Percentiles rank a stretch among this genome's conserved stretches.
Conservation (phyloP, 495 filamentous ascomycete genomes). For the Collariella sp. region DNA sequence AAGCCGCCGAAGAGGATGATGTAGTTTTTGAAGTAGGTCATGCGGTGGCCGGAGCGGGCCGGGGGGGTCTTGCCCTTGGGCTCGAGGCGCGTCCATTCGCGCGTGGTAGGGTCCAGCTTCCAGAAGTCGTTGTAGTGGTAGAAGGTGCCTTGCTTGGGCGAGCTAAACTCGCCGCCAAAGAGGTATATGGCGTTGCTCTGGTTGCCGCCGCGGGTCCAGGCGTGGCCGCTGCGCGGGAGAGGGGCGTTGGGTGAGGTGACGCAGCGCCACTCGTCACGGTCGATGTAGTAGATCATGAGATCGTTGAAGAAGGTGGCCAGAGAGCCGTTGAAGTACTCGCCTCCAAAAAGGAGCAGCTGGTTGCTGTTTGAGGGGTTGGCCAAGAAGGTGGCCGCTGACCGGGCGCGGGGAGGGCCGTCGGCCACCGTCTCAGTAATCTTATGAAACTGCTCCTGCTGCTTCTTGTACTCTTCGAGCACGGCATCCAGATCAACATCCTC, state of each 20-base stretch:
- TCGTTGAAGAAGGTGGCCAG: conserved; percentile 59
- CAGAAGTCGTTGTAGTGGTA: conserved; percentile 99
- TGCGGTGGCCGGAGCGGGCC: conserved; percentile 84
- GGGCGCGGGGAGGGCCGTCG: conserved; percentile 63
- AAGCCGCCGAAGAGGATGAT: conserved; percentile 51
- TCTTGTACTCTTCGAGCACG: conserved; percentile 86
- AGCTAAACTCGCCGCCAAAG: conserved; percentile 67
- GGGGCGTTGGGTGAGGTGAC: conserved; percentile 88
- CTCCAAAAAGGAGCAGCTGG: conserved; percentile 88
- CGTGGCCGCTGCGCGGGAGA: conserved; percentile 83
- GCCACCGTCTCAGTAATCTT: conserved; percentile 78
- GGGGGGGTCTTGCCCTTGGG: conserved; percentile 80
- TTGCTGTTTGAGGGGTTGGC: conserved; percentile 77
- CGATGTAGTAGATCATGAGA: conserved; percentile 82
- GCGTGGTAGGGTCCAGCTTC: conserved; percentile 68
- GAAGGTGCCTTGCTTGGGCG: conserved; percentile 93
- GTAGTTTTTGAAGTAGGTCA: conserved; percentile 80
- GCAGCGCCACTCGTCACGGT: conserved; percentile 76
- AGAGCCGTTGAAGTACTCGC: conserved; percentile 59
- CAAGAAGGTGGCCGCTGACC: conserved; percentile 69
- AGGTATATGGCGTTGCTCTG: conserved; percentile 72
- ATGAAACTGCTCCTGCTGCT: conserved; percentile 79
- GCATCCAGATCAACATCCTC: conserved; percentile 93
- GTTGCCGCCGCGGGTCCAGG: conserved; percentile 83
- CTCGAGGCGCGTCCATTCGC: conserved; percentile 88